A percentile compares a stretch with the other conserved stretches of the same genome.
phyloP scores from a whole-genome alignment of 768 basidiomycete species.

The Fomitopsis pulvina region DNA sequence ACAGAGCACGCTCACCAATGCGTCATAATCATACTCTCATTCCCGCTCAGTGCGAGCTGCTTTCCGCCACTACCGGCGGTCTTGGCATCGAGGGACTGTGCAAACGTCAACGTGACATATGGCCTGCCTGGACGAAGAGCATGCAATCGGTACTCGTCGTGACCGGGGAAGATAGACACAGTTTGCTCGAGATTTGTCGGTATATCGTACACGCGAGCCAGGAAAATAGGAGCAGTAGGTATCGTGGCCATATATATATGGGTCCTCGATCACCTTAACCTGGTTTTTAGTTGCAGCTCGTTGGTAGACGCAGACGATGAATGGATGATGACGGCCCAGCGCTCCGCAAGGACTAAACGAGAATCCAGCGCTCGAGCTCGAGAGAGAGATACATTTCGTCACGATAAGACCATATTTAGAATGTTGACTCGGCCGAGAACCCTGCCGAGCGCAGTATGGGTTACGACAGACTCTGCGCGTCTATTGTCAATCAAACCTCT shows the following conservation, averaged over 20 bases:
- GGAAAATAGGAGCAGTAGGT: slow-evolving; percentile 8
- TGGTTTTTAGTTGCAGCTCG: no score
- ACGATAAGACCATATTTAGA: no score
- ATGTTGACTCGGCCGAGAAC: no score
- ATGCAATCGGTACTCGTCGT: slow-evolving; percentile 1
- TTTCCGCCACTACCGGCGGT: slow-evolving; percentile 71
- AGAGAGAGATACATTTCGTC: no score
- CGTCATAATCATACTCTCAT: slow-evolving; percentile 88
- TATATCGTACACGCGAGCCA: slow-evolving; percentile 10
- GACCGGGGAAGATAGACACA: slow-evolving; percentile 11
- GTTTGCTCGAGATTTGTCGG: neutral
- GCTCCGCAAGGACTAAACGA: no score
- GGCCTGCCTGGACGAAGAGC: slow-evolving; percentile 31
- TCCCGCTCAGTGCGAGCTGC: slow-evolving; percentile 79
- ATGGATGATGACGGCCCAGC: no score
- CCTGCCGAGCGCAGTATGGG: no score
- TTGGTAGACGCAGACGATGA: no score
- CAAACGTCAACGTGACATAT: slow-evolving; percentile 76
- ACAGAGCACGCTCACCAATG: slow-evolving; percentile 60
- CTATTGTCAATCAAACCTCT: neutral
- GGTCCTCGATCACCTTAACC: no score
- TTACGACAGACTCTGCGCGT: no score
- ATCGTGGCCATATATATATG: no score
- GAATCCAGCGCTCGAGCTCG: no score
- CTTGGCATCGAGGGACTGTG: slow-evolving; percentile 81